Evolutionary conservation across 208 protist species (phyloP), one percentile per base, ranked within the genome.

Genomic region (Zelonia costaricensis): DNA sequence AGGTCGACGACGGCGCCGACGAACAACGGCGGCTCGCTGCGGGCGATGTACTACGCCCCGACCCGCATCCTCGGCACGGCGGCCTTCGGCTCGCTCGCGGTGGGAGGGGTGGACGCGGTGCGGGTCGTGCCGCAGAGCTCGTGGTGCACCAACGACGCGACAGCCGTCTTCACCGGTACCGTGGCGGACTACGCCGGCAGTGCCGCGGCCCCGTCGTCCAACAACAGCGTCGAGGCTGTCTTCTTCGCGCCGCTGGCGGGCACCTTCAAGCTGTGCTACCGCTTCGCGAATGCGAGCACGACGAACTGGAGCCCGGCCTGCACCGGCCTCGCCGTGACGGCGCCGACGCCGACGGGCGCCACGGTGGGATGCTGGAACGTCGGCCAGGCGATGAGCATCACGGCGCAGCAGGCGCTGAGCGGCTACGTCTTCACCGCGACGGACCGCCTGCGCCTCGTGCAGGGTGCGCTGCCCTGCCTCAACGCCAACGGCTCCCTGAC

Each of bases 291-390:
- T n/a, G n/a, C 40, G 20, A 65, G 47, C 16, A 63, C 69, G 42
- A 71, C 74, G 6, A 91, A 89, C 70, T 96, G 87, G 86, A 94
- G 88, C 49, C 91, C 91, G 38, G 71, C 76, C n/a, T 96, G 91
- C 65, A 55, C 36, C 13, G 12, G 46, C 53, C 46, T 92, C 22
- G 45, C 23, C 16, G 59, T 90, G 15, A 78, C 67, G 22, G 51
- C 30, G 22, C 52, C 82, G 4, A 82, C 76, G 23, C 91, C 91
- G 10, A 64, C 51, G 22, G 91, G 66, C 22, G 64, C 15, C 33
- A 42, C 56, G 31, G 56, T 42, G 3, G 88, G 86, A 1, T 96
- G 91, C 70, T 73, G 88, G 25, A 77, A 82, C 33, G 63, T 74
- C 22, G 83, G 87, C 15, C 87, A 96, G 54, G 63, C 77, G 1